Evolutionary conservation across 2,329 filamentous ascomycete genomes (phyloP).

Genomic region (Xylaria digitata): DNA sequence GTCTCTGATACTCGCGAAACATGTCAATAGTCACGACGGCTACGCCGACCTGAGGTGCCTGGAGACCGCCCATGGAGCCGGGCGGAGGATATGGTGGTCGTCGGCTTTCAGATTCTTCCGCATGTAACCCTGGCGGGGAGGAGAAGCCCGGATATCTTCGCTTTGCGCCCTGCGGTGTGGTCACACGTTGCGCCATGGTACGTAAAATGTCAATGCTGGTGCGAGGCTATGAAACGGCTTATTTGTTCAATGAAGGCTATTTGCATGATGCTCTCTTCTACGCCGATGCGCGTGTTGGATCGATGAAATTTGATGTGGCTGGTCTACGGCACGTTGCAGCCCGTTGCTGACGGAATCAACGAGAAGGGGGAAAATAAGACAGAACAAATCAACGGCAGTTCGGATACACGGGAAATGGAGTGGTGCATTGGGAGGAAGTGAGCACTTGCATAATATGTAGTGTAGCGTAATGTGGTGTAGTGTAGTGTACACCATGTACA

Average conservation of each 20-base stretch:
- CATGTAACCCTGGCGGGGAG: slow-evolving; percentile 36
- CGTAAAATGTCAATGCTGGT: slow-evolving; percentile 13
- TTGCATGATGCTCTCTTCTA: slow-evolving; percentile 29
- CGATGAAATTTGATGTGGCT: slow-evolving; percentile 21
- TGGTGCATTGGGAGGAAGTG: slow-evolving; percentile 29
- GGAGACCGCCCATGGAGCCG: slow-evolving; percentile 34
- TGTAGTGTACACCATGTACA: too few species aligned
- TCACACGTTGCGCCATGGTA: slow-evolving; percentile 36
- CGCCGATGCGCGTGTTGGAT: slow-evolving; percentile 19
- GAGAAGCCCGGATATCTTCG: slow-evolving; percentile 36
- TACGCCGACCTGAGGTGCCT: slow-evolving; percentile 38
- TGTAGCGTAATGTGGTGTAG: neutral
- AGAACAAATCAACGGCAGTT: slow-evolving; percentile 29
- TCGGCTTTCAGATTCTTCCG: slow-evolving; percentile 36
- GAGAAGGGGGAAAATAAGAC: slow-evolving; percentile 11
- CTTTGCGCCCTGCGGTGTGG: slow-evolving; percentile 38
- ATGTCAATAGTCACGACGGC: slow-evolving; percentile 40
- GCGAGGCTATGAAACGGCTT: slow-evolving; percentile 24
- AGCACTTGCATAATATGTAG: slow-evolving; percentile 21
- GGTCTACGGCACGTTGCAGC: slow-evolving; percentile 23
- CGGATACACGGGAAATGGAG: slow-evolving; percentile 28
- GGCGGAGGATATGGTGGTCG: slow-evolving; percentile 36
- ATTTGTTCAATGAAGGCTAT: slow-evolving; percentile 14
- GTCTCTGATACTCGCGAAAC: slow-evolving; percentile 38
- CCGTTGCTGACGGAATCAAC: slow-evolving; percentile 30